phyloP scores from a whole-genome alignment of 306 rosid genomes.

The Fragaria nilgerrensis region DNA sequence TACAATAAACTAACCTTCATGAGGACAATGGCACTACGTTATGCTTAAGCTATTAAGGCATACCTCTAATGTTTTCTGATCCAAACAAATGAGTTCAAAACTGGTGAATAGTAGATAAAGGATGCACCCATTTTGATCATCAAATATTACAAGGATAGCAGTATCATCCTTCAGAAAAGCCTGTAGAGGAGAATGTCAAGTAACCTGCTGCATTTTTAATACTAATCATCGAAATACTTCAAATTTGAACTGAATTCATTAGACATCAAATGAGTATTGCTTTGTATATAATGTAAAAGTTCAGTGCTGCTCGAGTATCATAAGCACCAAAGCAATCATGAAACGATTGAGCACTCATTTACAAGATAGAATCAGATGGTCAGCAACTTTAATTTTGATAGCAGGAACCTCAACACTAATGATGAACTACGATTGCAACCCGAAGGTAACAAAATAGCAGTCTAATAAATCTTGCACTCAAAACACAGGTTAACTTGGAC shows the following conservation, averaged over 20 bases:
- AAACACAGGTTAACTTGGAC: conserved; percentile 14
- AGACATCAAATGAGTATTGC: conserved; percentile 22
- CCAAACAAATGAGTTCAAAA: conserved; percentile 96
- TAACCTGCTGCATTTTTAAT: conserved; percentile 83
- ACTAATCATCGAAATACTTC: conserved; percentile 51
- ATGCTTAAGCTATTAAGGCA: conserved; percentile 95
- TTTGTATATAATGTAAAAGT: conserved; percentile 20
- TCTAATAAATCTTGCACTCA: conserved; percentile 14
- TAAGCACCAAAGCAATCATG: conserved; percentile 29
- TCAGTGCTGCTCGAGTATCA: conserved; percentile 26
- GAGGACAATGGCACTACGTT: conserved; percentile 60
- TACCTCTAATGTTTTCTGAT: conserved; percentile 99
- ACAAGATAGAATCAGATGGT: conserved; percentile 2
- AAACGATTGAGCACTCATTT: not conserved
- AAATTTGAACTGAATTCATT: conserved; percentile 34
- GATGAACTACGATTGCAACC: conserved; percentile 23
- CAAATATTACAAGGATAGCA: conserved; percentile 97
- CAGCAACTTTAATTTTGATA: not conserved
- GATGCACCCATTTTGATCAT: conserved; percentile 92
- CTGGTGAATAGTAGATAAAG: conserved; percentile 97
- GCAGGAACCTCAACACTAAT: not conserved
- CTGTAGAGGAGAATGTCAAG: conserved; percentile 94
- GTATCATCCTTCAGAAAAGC: conserved; percentile 98
- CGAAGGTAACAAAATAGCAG: not conserved
- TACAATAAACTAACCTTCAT: conserved; percentile 85